Evolutionary conservation across 1,284 basidiomycete species (phyloP).

Genomic region (Malassezia cuniculi): DNA sequence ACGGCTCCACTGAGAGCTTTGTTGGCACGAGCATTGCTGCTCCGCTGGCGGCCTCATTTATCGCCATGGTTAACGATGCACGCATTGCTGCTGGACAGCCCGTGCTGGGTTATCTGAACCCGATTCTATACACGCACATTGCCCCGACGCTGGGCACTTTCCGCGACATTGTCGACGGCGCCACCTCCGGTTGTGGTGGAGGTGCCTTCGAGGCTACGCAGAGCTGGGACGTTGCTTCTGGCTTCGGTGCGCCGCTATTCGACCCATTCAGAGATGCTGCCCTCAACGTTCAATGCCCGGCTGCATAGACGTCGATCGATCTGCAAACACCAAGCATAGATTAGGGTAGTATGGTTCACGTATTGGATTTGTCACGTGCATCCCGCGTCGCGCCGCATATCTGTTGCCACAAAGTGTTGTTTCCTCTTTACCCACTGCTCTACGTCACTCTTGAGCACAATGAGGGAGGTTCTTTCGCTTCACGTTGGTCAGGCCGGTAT

Average conservation of each 20-base stretch:
- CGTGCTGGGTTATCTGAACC: conserved; percentile 6
- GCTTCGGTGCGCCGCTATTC: conserved; percentile 4
- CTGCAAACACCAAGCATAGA: no score
- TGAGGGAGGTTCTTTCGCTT: conserved; percentile 67
- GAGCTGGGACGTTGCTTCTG: conserved; percentile 6
- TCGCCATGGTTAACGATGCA: conserved; percentile 6
- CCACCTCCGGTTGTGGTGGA: background rate
- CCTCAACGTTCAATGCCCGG: background rate
- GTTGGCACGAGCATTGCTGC: conserved; percentile 3
- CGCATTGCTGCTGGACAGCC: conserved; percentile 2
- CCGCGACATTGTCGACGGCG: conserved; percentile 1
- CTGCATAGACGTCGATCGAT: background rate
- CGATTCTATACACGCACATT: conserved; percentile 3
- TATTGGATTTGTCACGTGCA: no score
- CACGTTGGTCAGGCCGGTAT: conserved; percentile 92
- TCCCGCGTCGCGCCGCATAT: no score
- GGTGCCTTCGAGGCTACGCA: conserved; percentile 1
- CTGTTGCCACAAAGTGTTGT: background rate
- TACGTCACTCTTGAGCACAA: conserved; percentile 39
- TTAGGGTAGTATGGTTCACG: no score
- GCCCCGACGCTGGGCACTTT: background rate
- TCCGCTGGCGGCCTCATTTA: conserved; percentile 2
- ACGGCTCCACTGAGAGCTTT: no score
- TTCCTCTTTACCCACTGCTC: conserved; percentile 20
- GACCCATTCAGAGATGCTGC: background rate